Base-by-base conservation (phyloP, 2,329 filamentous ascomycete genomes). In the Paecilomyces formosus region DNA sequence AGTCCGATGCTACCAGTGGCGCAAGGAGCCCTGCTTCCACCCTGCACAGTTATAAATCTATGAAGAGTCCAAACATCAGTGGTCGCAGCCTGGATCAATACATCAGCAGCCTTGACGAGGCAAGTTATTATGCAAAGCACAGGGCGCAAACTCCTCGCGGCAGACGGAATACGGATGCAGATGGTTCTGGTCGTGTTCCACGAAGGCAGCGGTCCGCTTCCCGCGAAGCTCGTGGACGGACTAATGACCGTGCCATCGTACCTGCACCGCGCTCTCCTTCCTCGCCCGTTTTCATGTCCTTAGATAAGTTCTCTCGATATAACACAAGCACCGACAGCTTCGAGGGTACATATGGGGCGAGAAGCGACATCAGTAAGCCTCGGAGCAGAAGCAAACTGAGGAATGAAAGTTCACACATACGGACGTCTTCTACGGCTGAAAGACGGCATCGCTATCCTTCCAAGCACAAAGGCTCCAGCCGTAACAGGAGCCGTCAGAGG, bases 221-320 rank as follows among this genome's bases (percentile, higher is more conserved):
- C 0, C 84, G 88, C 63, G 88, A 88, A 21, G 66, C 66, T 50
- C 85, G 89, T 58, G 89, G 89, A 21, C 83, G 89, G 61, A 82
- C 81, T 24, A 78, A 82, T 12, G 81, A 83, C 52, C 83, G 87
- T 22, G 88, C 86, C 63, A 91, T 88, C 62, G 88, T 86, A 68
- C 85, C 88, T 18, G 84, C 86, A 12, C 96, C 96, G 74, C 83
- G 89, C 22, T 97, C 93, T 1, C 93, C 93, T 0, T 95, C 91
- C 1, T 97, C 93, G 0, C 93, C 93, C 0, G 83, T 96, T 1
- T 91, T 92, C 2, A 97, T 97, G 92, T 96, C 92, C 2, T 92
- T 92, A 0, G 90, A 96, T 66, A 92, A 97, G 66, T 71, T 90
- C 60, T 68, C 75, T 55, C 68, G 70, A 52, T 79, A 78, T 60